Evolutionary conservation across 2,329 filamentous ascomycete genomes (phyloP), one percentile per base, ranked within the genome.

Genomic region (Cladobotryum mycophilum): DNA sequence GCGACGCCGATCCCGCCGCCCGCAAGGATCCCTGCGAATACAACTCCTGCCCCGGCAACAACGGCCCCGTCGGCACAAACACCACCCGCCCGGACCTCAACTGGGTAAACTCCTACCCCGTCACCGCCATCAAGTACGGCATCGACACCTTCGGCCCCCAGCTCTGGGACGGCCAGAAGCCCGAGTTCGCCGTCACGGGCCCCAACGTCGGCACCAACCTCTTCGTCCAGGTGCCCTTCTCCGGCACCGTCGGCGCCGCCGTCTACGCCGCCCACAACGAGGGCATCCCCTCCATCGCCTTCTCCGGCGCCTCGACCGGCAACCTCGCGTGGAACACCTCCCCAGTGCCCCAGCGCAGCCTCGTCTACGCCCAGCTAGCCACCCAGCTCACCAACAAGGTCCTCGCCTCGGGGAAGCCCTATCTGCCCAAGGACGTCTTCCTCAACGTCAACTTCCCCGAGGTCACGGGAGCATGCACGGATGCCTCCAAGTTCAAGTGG

Each of bases 41-140:
- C 66, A 61, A 78, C 61, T 82, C 77, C 60, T 89, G 85, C 60
- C 71, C 80, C 0, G 67, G 74, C 9, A 71, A 74, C 56, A 80
- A 76, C 58, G 76, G 78, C 2, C 69, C 81, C 1, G 71, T 73
- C 14, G 84, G 84, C 37, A 64, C 67, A 56, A 85, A 88, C 60
- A 65, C 70, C 9, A 76, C 76, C 0, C 71, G 79, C 53, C 71
- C 79, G 0, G 76, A 78, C 5, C 73, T 86, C 42, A 84, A 86
- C 72, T 88, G 85, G 73, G 84, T 88, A 52, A 88, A 88, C 70
- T 84, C 81, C 0, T 86, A 72, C 66, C 84, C 85, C 0, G 80
- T 81, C 2, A 87, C 52, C 18, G 42, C 52, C 17, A 54, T 54
- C 44, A 45, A 45, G 13, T 52, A 45, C 8, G 52, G 52, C 49